Base-by-base conservation (phyloP, 805 yeast genomes). In the Schwanniomyces vanrijiae region DNA sequence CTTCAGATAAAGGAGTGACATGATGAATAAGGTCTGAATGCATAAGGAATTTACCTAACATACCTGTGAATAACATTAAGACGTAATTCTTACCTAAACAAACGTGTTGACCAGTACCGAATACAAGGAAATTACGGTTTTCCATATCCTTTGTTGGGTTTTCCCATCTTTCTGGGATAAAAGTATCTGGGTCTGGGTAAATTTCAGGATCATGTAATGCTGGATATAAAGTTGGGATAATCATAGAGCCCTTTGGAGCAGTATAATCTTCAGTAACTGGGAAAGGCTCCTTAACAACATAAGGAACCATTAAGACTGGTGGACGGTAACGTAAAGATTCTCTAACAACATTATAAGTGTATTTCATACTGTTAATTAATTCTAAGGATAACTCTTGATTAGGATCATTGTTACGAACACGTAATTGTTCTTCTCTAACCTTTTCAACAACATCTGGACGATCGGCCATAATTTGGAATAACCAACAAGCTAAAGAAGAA, bases 221-320 rank as follows among this genome's bases (percentile, higher is more conserved):
- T 20, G 99, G 98, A 68, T 92, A 95, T 55, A 90, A 71, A 5
- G 97, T 89, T 50, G 99, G 99, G 57, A 94, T 90, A 56, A 94
- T 78, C 99, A 94, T 94, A 22, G 97, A 78, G 40, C 98, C 98
- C 73, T 90, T 91, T 65, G 99, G 99, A 43, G 90, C 96, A 22
- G 92, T 83, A 72, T 94, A 94, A 47, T 76, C 80, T 13, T 86
- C 85, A 34, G 89, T 80, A 44, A 94, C 83, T 37, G 96, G 96
- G 78, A 88, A 94, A 11, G 80, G 72, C 66, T 90, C 78, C 77
- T 94, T 94, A 45, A 81, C 97, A 50, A 89, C 90, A 65, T 94
- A 94, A 44, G 99, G 99, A 51, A 94, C 98, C 99, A 94, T 94
- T 48, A 91, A 62, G 52, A 94, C 99, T 3, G 99, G 99, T 22